Percentiles rank a stretch among this genome's conserved stretches.
These are phyloP conservation scores for Venturiaceae sp. DNA, from an alignment of 2,329 filamentous ascomycete species.

Conservation along the genomic window DNA sequence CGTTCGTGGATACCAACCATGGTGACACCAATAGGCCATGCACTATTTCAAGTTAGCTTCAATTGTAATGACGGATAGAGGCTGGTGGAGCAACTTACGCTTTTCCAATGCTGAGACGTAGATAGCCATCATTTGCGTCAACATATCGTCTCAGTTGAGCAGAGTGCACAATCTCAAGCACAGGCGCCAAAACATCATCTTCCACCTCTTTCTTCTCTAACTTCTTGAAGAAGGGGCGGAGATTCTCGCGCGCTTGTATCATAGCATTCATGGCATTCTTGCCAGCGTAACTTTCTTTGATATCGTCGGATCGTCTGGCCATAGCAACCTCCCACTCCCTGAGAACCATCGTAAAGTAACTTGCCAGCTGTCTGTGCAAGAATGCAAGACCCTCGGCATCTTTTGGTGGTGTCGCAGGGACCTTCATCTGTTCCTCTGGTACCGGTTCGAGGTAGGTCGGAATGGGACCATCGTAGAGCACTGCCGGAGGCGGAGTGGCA, in stretches of 20 bases:
- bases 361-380: conserved; percentile 79
- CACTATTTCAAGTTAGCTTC: conserved; percentile 29
- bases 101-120: conserved; percentile 88
- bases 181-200: conserved; percentile 66
- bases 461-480: conserved; percentile 67
- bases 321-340: conserved; percentile 78
- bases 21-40: conserved; percentile 98
- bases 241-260: conserved; percentile 77
- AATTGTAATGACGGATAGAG: neutral
- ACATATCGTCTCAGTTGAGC: conserved; percentile 89
- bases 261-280: conserved; percentile 77
- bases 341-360: conserved; percentile 95
- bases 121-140: conserved; percentile 90
- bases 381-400: conserved; percentile 58
- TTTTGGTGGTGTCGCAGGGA: conserved; percentile 51
- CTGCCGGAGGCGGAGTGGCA: conserved; percentile 20
- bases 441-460: conserved; percentile 75
- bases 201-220: conserved; percentile 76
- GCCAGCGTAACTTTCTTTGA: conserved; percentile 66
- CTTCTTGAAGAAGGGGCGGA: conserved; percentile 82
- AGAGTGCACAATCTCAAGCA: conserved; percentile 85
- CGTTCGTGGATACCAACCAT: conserved; percentile 99
- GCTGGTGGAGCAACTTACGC: conserved; percentile 44
- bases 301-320: conserved; percentile 43
- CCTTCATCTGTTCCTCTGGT: conserved; percentile 81